A percentile compares a stretch with the other conserved stretches of the same genome.
These are phyloP conservation scores for Intubia oerlemansii DNA, from an alignment of 2,329 filamentous ascomycete genomes.

Conservation along the genomic window DNA sequence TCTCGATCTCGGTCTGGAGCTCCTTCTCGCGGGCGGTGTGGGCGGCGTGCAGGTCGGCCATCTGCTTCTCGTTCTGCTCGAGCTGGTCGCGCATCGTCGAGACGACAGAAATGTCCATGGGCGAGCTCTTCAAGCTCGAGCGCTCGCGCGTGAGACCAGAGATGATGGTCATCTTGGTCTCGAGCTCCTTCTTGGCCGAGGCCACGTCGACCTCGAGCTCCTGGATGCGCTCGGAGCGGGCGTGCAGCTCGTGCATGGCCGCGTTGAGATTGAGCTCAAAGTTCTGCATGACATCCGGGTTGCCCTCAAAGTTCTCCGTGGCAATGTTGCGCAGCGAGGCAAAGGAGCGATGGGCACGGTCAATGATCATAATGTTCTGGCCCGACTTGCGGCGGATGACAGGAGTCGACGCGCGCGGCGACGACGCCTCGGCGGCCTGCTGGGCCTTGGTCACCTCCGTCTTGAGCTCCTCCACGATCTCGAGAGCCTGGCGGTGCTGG, in stretches of 20 bases:
- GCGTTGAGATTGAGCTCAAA: slow-evolving; percentile 84
- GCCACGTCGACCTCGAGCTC: slow-evolving; percentile 71
- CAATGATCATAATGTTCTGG: slow-evolving; percentile 68
- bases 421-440: slow-evolving; percentile 27
- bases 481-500: slow-evolving; percentile 61
- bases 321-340: slow-evolving; percentile 78
- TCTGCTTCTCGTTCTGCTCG: slow-evolving; percentile 64
- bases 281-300: slow-evolving; percentile 71
- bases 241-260: slow-evolving; percentile 80
- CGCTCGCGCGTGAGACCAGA: slow-evolving; percentile 82
- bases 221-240: slow-evolving; percentile 72
- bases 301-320: slow-evolving; percentile 59
- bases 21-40: slow-evolving; percentile 58
- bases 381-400: slow-evolving; percentile 75
- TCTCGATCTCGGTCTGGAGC: slow-evolving; percentile 48
- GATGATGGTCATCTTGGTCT: slow-evolving; percentile 89
- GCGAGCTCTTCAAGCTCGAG: slow-evolving; percentile 64
- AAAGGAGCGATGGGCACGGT: slow-evolving; percentile 81
- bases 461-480: slow-evolving; percentile 81
- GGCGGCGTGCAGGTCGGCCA: slow-evolving; percentile 49
- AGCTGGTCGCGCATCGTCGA: slow-evolving; percentile 75
- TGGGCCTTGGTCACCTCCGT: slow-evolving; percentile 65
- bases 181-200: slow-evolving; percentile 83
- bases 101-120: slow-evolving; percentile 81
- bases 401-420: background rate